Conservation (phyloP, 2,329 filamentous ascomycete genomes). For the Phyllosticta capitalensis region DNA sequence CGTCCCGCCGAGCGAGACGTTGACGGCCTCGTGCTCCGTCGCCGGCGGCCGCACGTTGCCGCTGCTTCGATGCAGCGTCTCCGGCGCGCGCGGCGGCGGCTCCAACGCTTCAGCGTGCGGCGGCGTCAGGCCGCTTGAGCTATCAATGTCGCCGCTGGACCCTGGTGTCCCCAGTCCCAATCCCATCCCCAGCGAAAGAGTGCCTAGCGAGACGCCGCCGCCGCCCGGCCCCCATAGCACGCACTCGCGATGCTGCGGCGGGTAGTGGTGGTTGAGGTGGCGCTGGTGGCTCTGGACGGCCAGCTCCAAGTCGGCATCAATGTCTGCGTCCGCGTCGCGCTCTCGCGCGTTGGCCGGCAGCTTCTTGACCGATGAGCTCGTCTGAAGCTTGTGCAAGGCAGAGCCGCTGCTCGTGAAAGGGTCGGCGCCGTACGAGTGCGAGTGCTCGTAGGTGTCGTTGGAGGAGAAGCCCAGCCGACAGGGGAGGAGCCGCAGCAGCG, state of each 20-base stretch:
- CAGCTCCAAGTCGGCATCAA: background rate
- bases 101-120: background rate
- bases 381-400: background rate
- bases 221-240: background rate
- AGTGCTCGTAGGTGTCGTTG: background rate
- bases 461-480: background rate
- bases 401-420: background rate
- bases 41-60: background rate
- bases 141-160: background rate
- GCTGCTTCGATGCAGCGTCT: background rate
- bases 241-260: background rate
- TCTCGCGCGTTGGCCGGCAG: background rate
- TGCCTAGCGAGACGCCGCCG: background rate
- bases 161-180: background rate
- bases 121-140: background rate
- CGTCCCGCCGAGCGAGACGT: background rate
- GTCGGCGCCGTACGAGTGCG: background rate
- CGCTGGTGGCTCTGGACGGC: background rate
- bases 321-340: background rate
- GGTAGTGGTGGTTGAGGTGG: background rate
- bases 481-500: background rate
- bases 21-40: background rate
- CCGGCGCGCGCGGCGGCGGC: background rate
- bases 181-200: background rate
- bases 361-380: background rate